A percentile compares a stretch with the other conserved stretches of the same genome.
Conservation (phyloP, 2,329 filamentous ascomycete genomes). For the Paraphaeosphaeria sporulosa region DNA sequence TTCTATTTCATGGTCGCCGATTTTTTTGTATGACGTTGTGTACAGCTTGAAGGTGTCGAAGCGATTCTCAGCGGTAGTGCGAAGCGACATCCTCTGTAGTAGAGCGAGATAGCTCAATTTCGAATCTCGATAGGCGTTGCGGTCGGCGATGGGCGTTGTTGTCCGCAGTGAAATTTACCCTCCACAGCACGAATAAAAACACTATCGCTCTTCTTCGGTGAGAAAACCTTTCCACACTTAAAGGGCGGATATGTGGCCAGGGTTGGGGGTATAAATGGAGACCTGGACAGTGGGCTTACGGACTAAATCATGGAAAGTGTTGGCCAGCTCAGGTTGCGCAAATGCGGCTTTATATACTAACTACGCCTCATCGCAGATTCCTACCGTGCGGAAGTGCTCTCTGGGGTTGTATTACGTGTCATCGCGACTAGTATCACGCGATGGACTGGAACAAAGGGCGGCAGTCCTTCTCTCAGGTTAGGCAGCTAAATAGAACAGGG, state of each 20-base stretch:
- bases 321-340: not conserved
- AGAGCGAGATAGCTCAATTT: not conserved
- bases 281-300: too few relatives aligned
- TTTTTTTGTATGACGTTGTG: constrained; percentile 51
- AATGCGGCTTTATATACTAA: not conserved
- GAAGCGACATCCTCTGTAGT: constrained; percentile 18
- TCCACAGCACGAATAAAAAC: too few relatives aligned
- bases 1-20: constrained; percentile 47
- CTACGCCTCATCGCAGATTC: not conserved
- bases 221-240: too few relatives aligned
- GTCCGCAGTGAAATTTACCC: too few relatives aligned
- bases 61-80: constrained; percentile 31
- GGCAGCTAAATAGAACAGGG: constrained; percentile 4
- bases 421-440: not conserved
- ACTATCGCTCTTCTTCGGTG: too few relatives aligned
- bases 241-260: too few relatives aligned
- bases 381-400: too few relatives aligned
- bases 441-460: not conserved
- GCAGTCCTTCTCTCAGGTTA: not conserved
- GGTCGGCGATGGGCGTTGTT: not conserved
- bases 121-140: not conserved
- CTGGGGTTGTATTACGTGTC: too few relatives aligned
- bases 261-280: too few relatives aligned
- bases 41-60: constrained; percentile 51
- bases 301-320: not conserved